These are phyloP conservation scores for Phlebiopsis flavidoalba DNA, from an alignment of 768 basidiomycete genomes.

Conservation along the genomic window DNA sequence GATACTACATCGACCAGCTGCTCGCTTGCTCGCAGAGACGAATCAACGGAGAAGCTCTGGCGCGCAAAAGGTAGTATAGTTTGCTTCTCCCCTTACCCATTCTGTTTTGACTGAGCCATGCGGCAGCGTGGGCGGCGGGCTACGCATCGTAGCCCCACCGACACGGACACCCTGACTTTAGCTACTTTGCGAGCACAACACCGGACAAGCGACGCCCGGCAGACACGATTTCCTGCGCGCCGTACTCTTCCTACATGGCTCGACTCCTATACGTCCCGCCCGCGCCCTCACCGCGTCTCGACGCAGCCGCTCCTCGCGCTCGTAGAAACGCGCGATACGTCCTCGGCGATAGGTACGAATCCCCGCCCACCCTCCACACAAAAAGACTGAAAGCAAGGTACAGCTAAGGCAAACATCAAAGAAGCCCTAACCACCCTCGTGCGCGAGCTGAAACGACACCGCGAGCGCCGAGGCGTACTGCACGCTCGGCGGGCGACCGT, in stretches of 20 bases:
- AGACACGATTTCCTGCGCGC: slow-evolving; percentile 67
- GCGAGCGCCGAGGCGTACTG: slow-evolving; percentile 85
- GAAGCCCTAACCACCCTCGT: slow-evolving; percentile 65
- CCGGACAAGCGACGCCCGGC: slow-evolving; percentile 75
- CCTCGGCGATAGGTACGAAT: slow-evolving; percentile 69
- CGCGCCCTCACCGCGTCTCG: slow-evolving; percentile 39
- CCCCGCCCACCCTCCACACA: slow-evolving; percentile 1
- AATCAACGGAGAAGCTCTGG: slow-evolving; percentile 59
- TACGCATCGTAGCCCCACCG: slow-evolving; percentile 24
- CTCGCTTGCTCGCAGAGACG: slow-evolving; percentile 45
- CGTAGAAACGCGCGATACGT: slow-evolving; percentile 79
- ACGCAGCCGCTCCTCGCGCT: slow-evolving; percentile 50
- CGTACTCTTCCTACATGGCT: slow-evolving; percentile 77
- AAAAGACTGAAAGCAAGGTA: background rate
- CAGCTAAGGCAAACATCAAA: slow-evolving; percentile 55
- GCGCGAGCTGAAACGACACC: slow-evolving; percentile 62
- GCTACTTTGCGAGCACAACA: slow-evolving; percentile 79
- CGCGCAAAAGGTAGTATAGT: slow-evolving; percentile 57
- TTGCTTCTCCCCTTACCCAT: background rate
- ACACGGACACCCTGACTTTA: slow-evolving; percentile 51
- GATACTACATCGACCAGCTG: slow-evolving; percentile 51
- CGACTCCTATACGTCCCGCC: slow-evolving; percentile 57
- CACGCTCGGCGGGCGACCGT: slow-evolving; percentile 72
- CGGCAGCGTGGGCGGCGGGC: slow-evolving; percentile 20
- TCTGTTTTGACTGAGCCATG: background rate